phyloP scores from a whole-genome alignment of 179 eudicot species.

The Spergularia azorica region DNA sequence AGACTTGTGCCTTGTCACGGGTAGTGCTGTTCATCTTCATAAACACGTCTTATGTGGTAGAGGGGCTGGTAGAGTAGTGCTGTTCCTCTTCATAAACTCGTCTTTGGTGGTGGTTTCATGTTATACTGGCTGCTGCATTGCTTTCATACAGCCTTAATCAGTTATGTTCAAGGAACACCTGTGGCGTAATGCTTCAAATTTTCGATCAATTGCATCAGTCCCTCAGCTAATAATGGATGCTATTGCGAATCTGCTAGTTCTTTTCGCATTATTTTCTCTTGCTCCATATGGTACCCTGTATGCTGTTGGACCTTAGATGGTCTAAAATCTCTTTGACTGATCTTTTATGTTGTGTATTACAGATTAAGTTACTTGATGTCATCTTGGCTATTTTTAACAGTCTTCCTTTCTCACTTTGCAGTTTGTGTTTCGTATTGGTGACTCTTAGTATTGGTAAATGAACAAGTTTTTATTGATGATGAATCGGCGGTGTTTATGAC shows the following conservation, averaged over 20 bases:
- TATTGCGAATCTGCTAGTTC: neutral
- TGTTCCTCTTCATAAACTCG: too few species aligned
- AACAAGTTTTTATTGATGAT: neutral
- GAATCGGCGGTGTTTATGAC: neutral
- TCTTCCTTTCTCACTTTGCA: neutral
- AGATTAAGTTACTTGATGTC: neutral
- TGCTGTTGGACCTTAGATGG: neutral
- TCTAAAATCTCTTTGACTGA: neutral
- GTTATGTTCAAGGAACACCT: neutral
- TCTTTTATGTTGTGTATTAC: neutral
- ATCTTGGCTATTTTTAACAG: neutral
- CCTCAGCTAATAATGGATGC: neutral
- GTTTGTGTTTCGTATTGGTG: neutral
- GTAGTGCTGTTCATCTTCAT: neutral
- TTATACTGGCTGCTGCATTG: too few species aligned
- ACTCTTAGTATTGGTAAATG: neutral
- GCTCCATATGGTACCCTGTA: neutral
- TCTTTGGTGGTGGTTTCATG: too few species aligned
- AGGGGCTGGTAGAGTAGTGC: too few species aligned
- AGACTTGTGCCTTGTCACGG: neutral
- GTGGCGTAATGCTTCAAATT: neutral
- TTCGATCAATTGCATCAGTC: neutral
- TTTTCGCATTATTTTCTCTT: neutral
- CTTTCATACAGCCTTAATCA: neutral
- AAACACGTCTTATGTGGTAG: neutral